A percentile compares a stretch with the other conserved stretches of the same genome.
Conservation (phyloP, 192 early-diverging fungal species). For the Helicostylum pulchrum region DNA sequence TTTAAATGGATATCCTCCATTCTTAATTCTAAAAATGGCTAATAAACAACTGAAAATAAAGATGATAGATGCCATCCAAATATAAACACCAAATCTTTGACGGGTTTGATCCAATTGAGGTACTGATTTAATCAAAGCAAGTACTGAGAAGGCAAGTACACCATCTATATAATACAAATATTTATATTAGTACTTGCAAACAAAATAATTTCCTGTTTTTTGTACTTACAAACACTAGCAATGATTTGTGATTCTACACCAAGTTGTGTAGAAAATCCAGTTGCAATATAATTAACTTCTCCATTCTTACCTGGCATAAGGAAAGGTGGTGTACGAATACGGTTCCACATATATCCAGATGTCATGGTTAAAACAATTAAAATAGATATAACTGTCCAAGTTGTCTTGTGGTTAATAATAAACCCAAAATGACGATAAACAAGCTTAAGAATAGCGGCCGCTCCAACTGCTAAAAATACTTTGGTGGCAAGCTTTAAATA, state of each 20-base stretch:
- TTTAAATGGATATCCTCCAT: constrained; percentile 67
- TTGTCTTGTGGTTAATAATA: constrained; percentile 51
- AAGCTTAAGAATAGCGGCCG: constrained; percentile 33
- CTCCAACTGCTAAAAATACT: constrained; percentile 33
- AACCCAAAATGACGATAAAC: constrained; percentile 42
- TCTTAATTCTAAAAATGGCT: constrained; percentile 67
- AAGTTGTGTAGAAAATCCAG: constrained; percentile 68
- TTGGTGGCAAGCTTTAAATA: constrained; percentile 42
- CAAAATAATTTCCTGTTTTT: too few relatives aligned
- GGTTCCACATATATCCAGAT: constrained; percentile 85
- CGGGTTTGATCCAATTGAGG: constrained; percentile 49
- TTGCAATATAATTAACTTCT: constrained; percentile 55
- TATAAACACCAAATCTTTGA: constrained; percentile 59
- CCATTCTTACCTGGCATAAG: constrained; percentile 48
- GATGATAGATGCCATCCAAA: constrained; percentile 60
- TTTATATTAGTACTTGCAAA: neutral
- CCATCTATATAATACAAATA: constrained; percentile 56
- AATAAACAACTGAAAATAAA: constrained; percentile 63
- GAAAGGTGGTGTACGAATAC: constrained; percentile 74
- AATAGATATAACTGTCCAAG: constrained; percentile 53
- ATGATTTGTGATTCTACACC: constrained; percentile 72
- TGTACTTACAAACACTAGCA: constrained; percentile 66
- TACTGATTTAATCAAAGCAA: constrained; percentile 52
- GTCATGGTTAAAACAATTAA: constrained; percentile 65
- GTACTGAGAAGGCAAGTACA: constrained; percentile 47